Conservation (phyloP, 176 grass and related monocot species). For the Carex pumila region DNA sequence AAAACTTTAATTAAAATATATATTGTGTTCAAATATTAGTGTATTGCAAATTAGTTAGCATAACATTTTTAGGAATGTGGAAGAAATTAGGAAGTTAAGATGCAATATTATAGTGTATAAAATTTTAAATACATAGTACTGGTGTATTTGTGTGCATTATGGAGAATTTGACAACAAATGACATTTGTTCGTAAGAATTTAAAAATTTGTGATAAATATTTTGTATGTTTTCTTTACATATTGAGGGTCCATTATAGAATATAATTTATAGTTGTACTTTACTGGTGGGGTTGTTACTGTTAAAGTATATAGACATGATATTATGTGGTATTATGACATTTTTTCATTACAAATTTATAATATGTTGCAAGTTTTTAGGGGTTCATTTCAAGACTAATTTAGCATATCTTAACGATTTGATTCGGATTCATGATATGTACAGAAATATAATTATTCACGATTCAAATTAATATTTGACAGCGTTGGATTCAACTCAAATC, state of each 20-base stretch:
- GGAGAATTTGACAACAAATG: background rate
- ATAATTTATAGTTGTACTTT: background rate
- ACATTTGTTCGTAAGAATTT: background rate
- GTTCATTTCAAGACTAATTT: background rate
- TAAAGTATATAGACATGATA: background rate
- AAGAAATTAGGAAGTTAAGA: too few relatives aligned
- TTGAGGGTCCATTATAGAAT: background rate
- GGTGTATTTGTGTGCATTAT: background rate
- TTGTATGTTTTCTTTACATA: background rate
- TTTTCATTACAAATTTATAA: background rate
- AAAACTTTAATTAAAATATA: too few relatives aligned
- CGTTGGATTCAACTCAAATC: background rate
- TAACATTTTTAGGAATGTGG: too few relatives aligned
- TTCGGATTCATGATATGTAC: background rate
- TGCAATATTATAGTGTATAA: background rate
- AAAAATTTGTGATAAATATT: background rate
- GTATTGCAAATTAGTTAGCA: too few relatives aligned
- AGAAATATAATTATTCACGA: background rate
- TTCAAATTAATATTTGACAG: background rate
- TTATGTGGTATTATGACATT: background rate
- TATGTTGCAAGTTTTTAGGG: background rate
- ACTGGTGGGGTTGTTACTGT: background rate
- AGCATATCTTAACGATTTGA: background rate
- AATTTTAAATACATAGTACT: background rate
- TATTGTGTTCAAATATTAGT: too few relatives aligned